Evolutionary conservation across 2,329 filamentous ascomycete species (phyloP).

Genomic region (Coniochaeta hoffmannii): DNA sequence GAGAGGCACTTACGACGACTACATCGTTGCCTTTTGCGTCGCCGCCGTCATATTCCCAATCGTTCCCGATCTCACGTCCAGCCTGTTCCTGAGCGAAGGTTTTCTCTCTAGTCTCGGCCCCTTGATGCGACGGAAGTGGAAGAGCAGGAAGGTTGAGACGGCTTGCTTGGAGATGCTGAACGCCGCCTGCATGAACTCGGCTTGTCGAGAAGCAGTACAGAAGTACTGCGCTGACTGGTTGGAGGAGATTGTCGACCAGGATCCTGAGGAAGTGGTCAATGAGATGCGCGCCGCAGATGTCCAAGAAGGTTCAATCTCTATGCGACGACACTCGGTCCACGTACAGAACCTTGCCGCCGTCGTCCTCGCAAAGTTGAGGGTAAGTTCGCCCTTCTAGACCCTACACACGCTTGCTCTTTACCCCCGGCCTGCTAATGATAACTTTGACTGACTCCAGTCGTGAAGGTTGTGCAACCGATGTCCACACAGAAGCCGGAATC

Average conservation of each 20-base stretch:
- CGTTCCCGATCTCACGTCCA: constrained; percentile 64
- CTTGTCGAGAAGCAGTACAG: constrained; percentile 74
- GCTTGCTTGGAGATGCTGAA: constrained; percentile 85
- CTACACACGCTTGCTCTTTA: constrained; percentile 7
- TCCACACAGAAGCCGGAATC: constrained; percentile 26
- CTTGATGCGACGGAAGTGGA: constrained; percentile 72
- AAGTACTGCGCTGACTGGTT: constrained; percentile 86
- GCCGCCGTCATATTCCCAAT: constrained; percentile 83
- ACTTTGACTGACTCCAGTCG: constrained; percentile 41
- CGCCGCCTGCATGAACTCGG: constrained; percentile 78
- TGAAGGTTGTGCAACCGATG: constrained; percentile 47
- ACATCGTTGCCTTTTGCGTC: constrained; percentile 90
- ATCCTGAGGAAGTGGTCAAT: constrained; percentile 47
- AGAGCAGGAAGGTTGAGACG: constrained; percentile 78
- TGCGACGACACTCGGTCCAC: constrained; percentile 53
- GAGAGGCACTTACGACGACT: constrained; percentile 75
- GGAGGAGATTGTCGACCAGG: constrained; percentile 71
- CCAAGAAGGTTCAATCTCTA: constrained; percentile 49
- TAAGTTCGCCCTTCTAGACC: constrained; percentile 34
- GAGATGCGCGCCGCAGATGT: constrained; percentile 43
- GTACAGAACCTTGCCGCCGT: constrained; percentile 64
- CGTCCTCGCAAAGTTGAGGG: constrained; percentile 69
- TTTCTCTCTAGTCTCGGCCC: constrained; percentile 73
- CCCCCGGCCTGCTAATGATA: constrained; percentile 18
- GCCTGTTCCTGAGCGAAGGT: constrained; percentile 80